These are phyloP conservation scores for Micromonas commoda DNA, from an alignment of 139 green algal genomes.

Conservation along the genomic window DNA sequence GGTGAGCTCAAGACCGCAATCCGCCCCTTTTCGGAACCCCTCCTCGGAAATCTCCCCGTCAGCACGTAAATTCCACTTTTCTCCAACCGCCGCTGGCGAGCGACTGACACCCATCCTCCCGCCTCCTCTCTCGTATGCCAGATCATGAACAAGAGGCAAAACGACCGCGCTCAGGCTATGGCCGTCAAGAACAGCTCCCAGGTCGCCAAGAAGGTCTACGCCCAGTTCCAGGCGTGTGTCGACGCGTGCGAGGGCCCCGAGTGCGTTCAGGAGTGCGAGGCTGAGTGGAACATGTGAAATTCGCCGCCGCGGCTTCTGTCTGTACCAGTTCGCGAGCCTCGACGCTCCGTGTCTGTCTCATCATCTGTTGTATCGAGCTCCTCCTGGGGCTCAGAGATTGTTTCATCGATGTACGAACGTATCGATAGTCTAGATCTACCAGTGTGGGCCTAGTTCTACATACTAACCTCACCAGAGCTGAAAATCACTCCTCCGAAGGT, in stretches of 20 bases:
- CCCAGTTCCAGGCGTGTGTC: not conserved
- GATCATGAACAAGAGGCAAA: not conserved
- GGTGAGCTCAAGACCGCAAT: too few relatives aligned
- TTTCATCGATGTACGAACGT: too few relatives aligned
- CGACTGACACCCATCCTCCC: not conserved
- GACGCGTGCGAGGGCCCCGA: not conserved
- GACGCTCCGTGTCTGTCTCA: too few relatives aligned
- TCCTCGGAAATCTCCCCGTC: not conserved
- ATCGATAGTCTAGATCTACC: too few relatives aligned
- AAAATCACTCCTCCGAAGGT: too few relatives aligned
- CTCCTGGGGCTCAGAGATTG: too few relatives aligned
- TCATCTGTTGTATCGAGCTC: too few relatives aligned
- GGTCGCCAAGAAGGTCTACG: not conserved
- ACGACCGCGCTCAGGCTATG: not conserved
- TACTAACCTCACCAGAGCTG: too few relatives aligned
- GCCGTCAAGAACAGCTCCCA: not conserved
- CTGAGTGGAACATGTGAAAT: not conserved
- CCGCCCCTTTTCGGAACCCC: too few relatives aligned
- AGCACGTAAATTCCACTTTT: not conserved
- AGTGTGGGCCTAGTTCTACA: too few relatives aligned
- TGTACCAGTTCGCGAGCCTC: too few relatives aligned
- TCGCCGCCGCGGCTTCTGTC: too few relatives aligned
- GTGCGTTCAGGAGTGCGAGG: not conserved
- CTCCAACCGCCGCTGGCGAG: not conserved
- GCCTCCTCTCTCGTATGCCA: not conserved